Conservation (phyloP, 78 protist genomes). For the Dictyostelium firmibasis region DNA sequence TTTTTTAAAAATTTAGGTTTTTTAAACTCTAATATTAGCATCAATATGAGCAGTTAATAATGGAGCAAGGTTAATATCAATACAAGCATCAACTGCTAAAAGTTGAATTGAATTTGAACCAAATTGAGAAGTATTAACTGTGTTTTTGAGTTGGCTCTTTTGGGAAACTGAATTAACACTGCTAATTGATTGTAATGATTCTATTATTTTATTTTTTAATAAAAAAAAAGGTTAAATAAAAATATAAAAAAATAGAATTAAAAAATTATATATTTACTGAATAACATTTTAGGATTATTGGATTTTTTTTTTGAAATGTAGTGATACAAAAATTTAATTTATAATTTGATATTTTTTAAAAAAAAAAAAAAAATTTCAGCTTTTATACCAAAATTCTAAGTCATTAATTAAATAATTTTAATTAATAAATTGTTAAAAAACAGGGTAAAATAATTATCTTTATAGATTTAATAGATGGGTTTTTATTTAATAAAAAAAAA, state of each 20-base stretch:
- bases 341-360: background rate
- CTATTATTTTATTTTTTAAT: background rate
- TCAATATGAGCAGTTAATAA: background rate
- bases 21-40: background rate
- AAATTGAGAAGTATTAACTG: background rate
- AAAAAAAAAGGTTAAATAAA: background rate
- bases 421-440: too few species aligned
- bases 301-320: too few species aligned
- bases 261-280: too few species aligned
- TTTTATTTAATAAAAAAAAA: background rate
- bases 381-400: too few species aligned
- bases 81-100: background rate
- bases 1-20: background rate
- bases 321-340: too few species aligned
- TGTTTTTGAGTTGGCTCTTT: background rate
- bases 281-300: too few species aligned
- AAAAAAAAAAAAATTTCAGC: too few species aligned
- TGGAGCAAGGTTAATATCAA: background rate
- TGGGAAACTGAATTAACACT: background rate
- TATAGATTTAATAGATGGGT: background rate
- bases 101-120: background rate
- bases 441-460: too few species aligned
- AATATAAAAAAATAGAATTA: too few species aligned
- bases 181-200: slow-evolving; percentile 3
- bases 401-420: background rate